Evolutionary conservation across 345 rosid genomes (phyloP).

Genomic region (Clarkia xantiana): DNA sequence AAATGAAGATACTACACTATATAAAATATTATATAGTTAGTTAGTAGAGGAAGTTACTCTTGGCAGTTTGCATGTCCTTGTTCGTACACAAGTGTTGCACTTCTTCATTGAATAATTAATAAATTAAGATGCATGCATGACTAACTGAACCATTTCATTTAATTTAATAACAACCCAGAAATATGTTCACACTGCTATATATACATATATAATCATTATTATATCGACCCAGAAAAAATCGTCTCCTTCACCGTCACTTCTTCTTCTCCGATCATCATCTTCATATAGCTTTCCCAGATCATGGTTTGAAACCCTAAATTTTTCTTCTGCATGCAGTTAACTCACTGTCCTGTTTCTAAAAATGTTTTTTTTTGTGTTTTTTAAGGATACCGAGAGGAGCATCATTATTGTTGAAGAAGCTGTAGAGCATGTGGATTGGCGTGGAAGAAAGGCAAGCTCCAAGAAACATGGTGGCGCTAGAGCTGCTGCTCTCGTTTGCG

Average conservation of each 20-base stretch:
- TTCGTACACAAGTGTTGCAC: background rate
- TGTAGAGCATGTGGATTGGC: conserved; percentile 30
- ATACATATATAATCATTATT: no score
- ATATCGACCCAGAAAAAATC: no score
- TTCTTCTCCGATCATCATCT: no score
- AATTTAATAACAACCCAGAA: no score
- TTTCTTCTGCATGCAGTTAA: background rate
- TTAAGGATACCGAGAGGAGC: conserved; percentile 13
- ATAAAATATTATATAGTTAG: no score
- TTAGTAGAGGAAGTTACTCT: background rate
- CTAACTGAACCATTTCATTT: background rate
- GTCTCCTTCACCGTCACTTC: no score
- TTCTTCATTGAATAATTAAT: background rate
- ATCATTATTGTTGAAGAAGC: conserved; percentile 8
- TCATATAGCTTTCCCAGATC: no score
- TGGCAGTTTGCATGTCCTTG: conserved; percentile 1
- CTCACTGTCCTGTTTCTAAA: background rate
- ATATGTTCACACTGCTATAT: no score
- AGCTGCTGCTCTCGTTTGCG: conserved; percentile 32
- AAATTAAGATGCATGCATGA: background rate
- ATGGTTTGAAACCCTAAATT: background rate
- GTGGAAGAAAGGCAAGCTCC: conserved; percentile 23
- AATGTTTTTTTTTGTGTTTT: background rate
- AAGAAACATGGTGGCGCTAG: conserved; percentile 30
- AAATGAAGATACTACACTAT: no score